Evolutionary conservation across 1,284 basidiomycete genomes (phyloP).

Genomic region (Albatrellus sp.): DNA sequence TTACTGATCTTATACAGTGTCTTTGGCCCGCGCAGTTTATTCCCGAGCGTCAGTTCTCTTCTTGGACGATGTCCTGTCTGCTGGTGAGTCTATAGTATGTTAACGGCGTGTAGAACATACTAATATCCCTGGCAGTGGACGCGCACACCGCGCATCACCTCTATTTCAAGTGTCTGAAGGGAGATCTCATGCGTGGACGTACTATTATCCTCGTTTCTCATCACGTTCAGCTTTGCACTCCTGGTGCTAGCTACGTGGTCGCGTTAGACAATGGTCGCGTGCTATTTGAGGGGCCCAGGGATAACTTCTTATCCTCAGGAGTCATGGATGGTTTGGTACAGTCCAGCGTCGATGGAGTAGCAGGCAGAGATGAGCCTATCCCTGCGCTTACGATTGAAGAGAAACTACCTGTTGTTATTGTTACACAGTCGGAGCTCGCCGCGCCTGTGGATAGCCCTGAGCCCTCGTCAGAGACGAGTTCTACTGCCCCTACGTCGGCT

Average conservation of each 20-base stretch:
- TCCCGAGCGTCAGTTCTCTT: slow-evolving; percentile 78
- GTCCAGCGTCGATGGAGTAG: slow-evolving; percentile 34
- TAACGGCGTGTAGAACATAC: slow-evolving; percentile 1
- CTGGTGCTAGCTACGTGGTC: slow-evolving; percentile 63
- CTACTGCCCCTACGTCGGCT: slow-evolving; percentile 19
- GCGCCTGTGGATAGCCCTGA: slow-evolving; percentile 12
- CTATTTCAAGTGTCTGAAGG: slow-evolving; percentile 72
- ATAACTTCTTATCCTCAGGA: slow-evolving; percentile 54
- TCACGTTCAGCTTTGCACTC: slow-evolving; percentile 70
- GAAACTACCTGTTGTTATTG: background rate
- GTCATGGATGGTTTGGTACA: slow-evolving; percentile 61
- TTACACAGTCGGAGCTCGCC: background rate
- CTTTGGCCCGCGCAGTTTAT: slow-evolving; percentile 88
- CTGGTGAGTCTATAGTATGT: slow-evolving; percentile 25
- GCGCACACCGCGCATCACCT: slow-evolving; percentile 84
- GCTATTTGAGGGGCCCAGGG: slow-evolving; percentile 57
- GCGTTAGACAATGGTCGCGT: slow-evolving; percentile 83
- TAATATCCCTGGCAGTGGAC: slow-evolving; percentile 38
- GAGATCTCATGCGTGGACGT: slow-evolving; percentile 68
- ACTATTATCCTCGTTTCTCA: slow-evolving; percentile 86
- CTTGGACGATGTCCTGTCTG: slow-evolving; percentile 82
- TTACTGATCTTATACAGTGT: slow-evolving; percentile 29
- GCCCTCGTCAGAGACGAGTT: slow-evolving; percentile 34
- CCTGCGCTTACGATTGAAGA: slow-evolving; percentile 16
- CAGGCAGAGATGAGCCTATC: slow-evolving; percentile 17